These are phyloP conservation scores for Fusarium sp. DNA, from an alignment of 2,329 filamentous ascomycete genomes.

Conservation along the genomic window DNA sequence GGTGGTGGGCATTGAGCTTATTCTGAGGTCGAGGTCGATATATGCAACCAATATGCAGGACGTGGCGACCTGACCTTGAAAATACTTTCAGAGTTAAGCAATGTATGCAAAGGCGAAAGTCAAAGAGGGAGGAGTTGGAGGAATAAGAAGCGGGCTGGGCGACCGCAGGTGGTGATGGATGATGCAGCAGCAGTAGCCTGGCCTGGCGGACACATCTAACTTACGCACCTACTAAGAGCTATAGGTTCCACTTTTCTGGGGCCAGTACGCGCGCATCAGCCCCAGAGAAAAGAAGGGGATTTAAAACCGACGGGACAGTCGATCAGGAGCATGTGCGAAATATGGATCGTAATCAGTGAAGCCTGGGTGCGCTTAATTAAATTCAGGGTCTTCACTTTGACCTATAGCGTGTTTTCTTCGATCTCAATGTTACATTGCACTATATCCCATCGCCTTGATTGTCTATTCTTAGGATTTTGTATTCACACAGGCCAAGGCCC, in stretches of 20 bases:
- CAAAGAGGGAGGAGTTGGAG: slow-evolving; percentile 29
- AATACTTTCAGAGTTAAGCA: not conserved
- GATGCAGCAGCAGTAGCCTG: slow-evolving; percentile 48
- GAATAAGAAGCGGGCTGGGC: slow-evolving; percentile 35
- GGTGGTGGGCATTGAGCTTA: slow-evolving; percentile 36
- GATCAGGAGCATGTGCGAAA: not conserved
- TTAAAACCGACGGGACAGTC: not conserved
- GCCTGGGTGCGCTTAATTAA: not conserved
- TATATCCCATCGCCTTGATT: not conserved
- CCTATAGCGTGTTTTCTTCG: not conserved
- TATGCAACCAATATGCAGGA: slow-evolving; percentile 1
- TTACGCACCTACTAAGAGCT: slow-evolving; percentile 17
- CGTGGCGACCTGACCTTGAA: slow-evolving; percentile 12
- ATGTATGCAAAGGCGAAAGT: slow-evolving; percentile 22
- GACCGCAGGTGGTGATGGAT: slow-evolving; percentile 37
- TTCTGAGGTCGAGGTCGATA: slow-evolving; percentile 1
- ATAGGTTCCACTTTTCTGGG: slow-evolving; percentile 34
- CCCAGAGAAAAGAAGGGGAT: not conserved
- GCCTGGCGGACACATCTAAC: slow-evolving; percentile 36
- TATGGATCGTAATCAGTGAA: not conserved
- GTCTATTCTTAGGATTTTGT: not conserved
- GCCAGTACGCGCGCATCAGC: slow-evolving; percentile 7
- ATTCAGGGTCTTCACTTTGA: not conserved
- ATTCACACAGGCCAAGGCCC: not conserved
- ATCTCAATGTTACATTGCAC: not conserved